Evolutionary conservation across 2,329 filamentous ascomycete species (phyloP), one percentile per base, ranked within the genome.

Genomic region (Botrytis cinerea): DNA sequence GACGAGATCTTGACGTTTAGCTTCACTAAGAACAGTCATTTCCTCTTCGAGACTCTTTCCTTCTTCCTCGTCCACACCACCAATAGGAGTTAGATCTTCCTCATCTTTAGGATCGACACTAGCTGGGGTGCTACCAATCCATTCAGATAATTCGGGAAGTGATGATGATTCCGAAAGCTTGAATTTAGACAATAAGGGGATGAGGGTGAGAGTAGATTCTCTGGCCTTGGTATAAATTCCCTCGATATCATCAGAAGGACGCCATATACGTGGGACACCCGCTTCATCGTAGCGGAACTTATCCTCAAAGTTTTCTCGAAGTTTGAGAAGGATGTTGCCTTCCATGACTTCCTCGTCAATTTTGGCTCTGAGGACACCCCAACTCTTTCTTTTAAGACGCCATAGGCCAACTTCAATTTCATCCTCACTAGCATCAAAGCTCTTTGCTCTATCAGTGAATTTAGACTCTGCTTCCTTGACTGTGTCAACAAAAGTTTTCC

Each of bases 341-440:
- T 98, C 96, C 90, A 97, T 97, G 81, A 98, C 93, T 83, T 99
- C 96, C 81, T 99, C 96, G 51, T 98, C 95, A 75, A 99, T 92
- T 85, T 93, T 96, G 74, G 94, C 91, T 63, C 93, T 89, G 75
- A 99, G 86, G 22, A 95, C 95, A 59, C 91, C 91, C 96, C 96
- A 99, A 75, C 93, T 96, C 86, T 98, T 98, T 76, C 95, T 90
- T 74, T 95, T 91, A 76, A 99, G 84, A 73, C 95, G 90, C 95
- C 96, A 99, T 32, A 97, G 86, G 28, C 96, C 96, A 72, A 98
- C 89, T 75, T 97, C 92, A 32, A 97, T 94, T 84, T 99, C 96
- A 59, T 95, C 94, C 73, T 92, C 87, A 78, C 91, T 97, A 63
- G 96, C 96, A 82, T 98, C 94, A 78, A 98, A 97, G 85, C 94